Conservation (phyloP, 192 early-diverging fungal genomes). For the Mortierella hygrophila region DNA sequence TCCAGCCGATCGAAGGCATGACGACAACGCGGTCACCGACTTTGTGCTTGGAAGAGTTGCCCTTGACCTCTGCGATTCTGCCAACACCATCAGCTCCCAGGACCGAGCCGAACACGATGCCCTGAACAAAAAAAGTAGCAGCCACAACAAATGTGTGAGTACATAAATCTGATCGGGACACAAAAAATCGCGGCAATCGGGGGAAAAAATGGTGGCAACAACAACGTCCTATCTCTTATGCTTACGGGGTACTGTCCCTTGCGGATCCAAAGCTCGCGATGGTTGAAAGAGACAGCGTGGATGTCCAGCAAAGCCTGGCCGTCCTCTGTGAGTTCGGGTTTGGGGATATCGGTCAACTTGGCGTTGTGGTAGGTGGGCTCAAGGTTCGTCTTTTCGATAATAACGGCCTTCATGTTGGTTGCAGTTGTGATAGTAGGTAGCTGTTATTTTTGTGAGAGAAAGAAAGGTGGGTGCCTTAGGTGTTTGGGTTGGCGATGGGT, state of each 20-base stretch:
- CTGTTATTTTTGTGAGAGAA: neutral
- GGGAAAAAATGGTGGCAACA: neutral
- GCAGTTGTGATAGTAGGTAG: neutral
- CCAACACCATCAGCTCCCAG: conserved; percentile 72
- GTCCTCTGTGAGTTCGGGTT: conserved; percentile 14
- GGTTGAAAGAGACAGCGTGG: conserved; percentile 46
- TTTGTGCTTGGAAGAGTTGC: conserved; percentile 22
- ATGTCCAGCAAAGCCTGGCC: conserved; percentile 33
- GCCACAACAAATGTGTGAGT: neutral
- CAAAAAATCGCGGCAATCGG: neutral
- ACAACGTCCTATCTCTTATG: neutral
- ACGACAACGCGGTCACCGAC: conserved; percentile 62
- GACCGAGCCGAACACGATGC: conserved; percentile 63
- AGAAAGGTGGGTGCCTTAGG: neutral
- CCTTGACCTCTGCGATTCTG: conserved; percentile 53
- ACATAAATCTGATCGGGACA: neutral
- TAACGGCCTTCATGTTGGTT: conserved; percentile 35
- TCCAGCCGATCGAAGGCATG: conserved; percentile 69
- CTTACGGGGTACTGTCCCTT: conserved; percentile 68
- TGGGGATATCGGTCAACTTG: conserved; percentile 29
- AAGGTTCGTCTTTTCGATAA: conserved; percentile 23
- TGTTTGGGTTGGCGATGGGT: neutral
- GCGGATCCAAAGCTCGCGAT: conserved; percentile 55
- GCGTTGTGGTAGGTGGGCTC: conserved; percentile 34
- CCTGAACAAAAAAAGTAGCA: conserved; percentile 5